Evolutionary conservation across 2,329 filamentous ascomycete species (phyloP), one percentile per base, ranked within the genome.

Genomic region (Alternaria tenuissima): DNA sequence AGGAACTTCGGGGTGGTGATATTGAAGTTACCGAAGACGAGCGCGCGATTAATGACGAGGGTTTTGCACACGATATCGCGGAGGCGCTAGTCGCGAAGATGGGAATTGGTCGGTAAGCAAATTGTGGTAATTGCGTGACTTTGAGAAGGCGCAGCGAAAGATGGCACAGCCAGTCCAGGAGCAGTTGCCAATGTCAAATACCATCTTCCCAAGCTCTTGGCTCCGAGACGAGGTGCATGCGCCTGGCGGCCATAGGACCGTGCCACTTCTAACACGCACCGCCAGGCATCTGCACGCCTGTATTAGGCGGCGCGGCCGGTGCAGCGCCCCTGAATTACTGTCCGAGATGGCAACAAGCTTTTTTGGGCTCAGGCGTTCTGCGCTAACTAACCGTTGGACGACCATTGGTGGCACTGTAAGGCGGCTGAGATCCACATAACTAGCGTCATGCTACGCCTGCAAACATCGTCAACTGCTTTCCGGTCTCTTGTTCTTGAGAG

Each of bases 21-120:
- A 84, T 90, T 16, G 62, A 75, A 8, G 73, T 89, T 1, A 74
- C 84, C 3, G 79, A 85, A 39, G 82, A 87, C 54, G 68, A 79
- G 9, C 77, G 82, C 11, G 80, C 82, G 34, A 81, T 90, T 34
- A 90, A 90, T 67, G 82, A 89, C 56, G 71, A 76, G 14, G 72
- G 70, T 0, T 87, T 88, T 67, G 85, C 86, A 3, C 68, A 68
- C 5, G 80, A 81, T 41, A 76, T 85, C 41, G 85, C 83, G 1
- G 76, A 82, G 52, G 76, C 78, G 3, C 63, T 85, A 56, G 72
- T 75, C 20, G 28, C 38, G 3, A 71, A 68, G 38, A 67, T 76
- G 62, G 55, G 36, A 6, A 48, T 63, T 7, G n/a, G 18, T 30
- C 49, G 46, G 2, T 62, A 53, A 55, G 28, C 16, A 39, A 24